phyloP scores from a whole-genome alignment of 2,329 filamentous ascomycete species.

The Biscogniauxia mediterranea region DNA sequence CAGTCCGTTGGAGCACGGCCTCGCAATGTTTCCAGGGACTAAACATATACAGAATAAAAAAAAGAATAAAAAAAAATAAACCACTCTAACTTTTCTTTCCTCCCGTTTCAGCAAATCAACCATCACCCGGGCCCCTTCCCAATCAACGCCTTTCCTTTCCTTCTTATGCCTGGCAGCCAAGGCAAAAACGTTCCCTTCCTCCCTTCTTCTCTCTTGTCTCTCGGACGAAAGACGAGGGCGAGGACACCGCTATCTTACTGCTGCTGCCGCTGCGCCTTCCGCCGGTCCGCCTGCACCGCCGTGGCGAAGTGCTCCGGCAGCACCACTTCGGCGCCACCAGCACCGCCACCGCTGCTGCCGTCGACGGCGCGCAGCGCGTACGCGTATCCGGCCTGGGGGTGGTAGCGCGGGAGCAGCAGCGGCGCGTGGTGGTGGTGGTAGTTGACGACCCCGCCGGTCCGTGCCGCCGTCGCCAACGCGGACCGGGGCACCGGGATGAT shows the following conservation, averaged over 20 bases:
- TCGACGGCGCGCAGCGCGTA: neutral
- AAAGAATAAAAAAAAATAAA: too few relatives aligned
- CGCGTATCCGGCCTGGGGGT: neutral
- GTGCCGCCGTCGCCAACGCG: neutral
- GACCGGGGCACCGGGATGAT: conserved; percentile 15
- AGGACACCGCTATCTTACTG: conserved; percentile 8
- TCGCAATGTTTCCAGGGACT: too few relatives aligned
- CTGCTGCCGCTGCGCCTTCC: conserved; percentile 11
- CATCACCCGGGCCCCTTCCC: too few relatives aligned
- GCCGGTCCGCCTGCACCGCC: conserved; percentile 18
- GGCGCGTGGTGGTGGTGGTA: neutral
- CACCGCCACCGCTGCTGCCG: conserved; percentile 7
- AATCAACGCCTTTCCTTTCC: too few relatives aligned
- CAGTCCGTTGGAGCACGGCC: too few relatives aligned
- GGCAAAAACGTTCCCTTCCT: too few relatives aligned
- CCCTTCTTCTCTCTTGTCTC: conserved; percentile 3
- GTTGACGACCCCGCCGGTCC: neutral
- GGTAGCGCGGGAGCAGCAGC: conserved; percentile 1
- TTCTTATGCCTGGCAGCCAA: too few relatives aligned
- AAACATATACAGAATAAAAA: too few relatives aligned
- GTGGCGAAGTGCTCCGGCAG: conserved; percentile 17
- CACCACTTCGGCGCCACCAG: too few relatives aligned
- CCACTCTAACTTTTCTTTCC: too few relatives aligned
- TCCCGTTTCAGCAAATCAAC: too few relatives aligned
- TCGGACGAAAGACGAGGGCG: conserved; percentile 1